Evolutionary conservation across 257 asterid species (phyloP).

Genomic region (Nicotiana tomentosiformis): DNA sequence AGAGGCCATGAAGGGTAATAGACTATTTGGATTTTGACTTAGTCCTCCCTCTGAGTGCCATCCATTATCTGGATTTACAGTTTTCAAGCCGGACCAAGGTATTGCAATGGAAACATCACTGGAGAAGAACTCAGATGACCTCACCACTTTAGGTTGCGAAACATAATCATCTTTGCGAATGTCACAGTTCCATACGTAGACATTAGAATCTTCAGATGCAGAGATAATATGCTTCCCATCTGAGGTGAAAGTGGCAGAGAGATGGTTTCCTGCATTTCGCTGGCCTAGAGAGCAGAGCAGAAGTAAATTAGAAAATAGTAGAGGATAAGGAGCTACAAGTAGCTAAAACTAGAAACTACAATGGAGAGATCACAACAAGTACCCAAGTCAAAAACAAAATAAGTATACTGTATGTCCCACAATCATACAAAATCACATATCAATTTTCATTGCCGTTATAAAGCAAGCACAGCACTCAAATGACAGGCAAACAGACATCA

Average conservation of each 20-base stretch:
- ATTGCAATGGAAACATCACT: constrained; percentile 68
- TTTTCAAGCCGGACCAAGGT: constrained; percentile 73
- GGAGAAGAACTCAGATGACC: constrained; percentile 61
- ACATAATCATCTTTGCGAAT: constrained; percentile 18
- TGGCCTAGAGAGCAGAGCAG: constrained; percentile 38
- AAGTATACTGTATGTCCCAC: background rate
- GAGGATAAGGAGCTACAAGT: background rate
- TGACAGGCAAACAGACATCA: background rate
- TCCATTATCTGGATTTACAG: constrained; percentile 9
- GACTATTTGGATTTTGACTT: constrained; percentile 16
- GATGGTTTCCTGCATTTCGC: constrained; percentile 52
- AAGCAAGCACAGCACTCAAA: background rate
- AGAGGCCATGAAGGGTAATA: constrained; percentile 43
- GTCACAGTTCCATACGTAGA: constrained; percentile 60
- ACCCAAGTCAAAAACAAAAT: background rate
- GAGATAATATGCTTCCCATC: constrained; percentile 76
- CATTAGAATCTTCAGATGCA: constrained; percentile 70
- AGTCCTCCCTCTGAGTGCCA: constrained; percentile 19
- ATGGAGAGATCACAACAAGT: background rate
- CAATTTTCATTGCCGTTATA: background rate
- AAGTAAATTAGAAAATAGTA: background rate
- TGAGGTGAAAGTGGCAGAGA: constrained; percentile 58
- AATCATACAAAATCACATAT: background rate
- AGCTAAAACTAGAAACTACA: background rate
- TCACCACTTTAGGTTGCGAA: constrained; percentile 35